These are phyloP conservation scores for Fusarium multiceps DNA, from an alignment of 2,329 filamentous ascomycete genomes.

Conservation along the genomic window DNA sequence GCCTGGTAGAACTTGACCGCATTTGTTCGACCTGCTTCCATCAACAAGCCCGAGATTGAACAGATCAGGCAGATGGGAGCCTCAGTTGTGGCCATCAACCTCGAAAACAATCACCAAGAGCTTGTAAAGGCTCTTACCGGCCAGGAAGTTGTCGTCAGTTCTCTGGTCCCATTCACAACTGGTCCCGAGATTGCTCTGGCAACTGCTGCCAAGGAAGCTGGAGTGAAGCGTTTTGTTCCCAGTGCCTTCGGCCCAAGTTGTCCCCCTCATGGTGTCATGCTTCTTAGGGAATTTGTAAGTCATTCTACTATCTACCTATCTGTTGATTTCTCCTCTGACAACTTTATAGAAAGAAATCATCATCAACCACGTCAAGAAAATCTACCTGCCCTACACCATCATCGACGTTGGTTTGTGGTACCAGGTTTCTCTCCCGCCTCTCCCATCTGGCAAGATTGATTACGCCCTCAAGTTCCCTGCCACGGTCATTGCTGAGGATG, in stretches of 20 bases:
- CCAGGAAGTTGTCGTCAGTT: conserved; percentile 27
- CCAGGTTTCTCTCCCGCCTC: conserved; percentile 53
- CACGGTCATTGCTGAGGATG: conserved; percentile 57
- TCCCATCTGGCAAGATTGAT: conserved; percentile 47
- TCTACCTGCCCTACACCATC: conserved; percentile 64
- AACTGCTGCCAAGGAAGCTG: conserved; percentile 28
- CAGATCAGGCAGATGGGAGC: conserved; percentile 18
- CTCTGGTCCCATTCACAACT: not conserved
- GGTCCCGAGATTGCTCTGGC: conserved; percentile 19
- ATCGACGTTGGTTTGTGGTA: conserved; percentile 71
- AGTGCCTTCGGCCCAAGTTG: conserved; percentile 19
- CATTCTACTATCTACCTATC: accelerated
- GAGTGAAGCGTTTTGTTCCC: conserved; percentile 33
- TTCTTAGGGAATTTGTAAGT: conserved; percentile 22
- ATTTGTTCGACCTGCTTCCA: conserved; percentile 27
- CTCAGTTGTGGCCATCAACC: conserved; percentile 10
- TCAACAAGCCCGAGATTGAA: conserved; percentile 26
- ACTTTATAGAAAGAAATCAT: conserved; percentile 59
- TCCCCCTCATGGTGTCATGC: conserved; percentile 26
- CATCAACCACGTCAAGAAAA: conserved; percentile 59
- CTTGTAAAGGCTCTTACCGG: conserved; percentile 21
- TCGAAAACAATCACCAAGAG: conserved; percentile 17
- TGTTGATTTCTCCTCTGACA: not conserved
- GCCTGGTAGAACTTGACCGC: conserved; percentile 20
- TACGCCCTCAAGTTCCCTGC: conserved; percentile 50